Evolutionary conservation across 2,329 filamentous ascomycete genomes (phyloP).

Genomic region (Xylariaceae sp.): DNA sequence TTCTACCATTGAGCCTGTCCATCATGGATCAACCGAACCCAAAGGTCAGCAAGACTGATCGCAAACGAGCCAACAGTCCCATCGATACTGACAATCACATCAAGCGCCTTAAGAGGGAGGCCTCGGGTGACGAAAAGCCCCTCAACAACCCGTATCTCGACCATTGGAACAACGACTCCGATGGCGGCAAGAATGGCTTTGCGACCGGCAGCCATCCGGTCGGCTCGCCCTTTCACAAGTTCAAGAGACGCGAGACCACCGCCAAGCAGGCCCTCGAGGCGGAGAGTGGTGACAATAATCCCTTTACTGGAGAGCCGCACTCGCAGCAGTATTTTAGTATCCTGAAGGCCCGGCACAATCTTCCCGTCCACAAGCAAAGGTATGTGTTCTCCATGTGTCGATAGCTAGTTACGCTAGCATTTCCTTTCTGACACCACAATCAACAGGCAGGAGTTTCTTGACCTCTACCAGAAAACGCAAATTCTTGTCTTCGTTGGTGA

Average conservation of each 20-base stretch:
- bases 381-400: constrained; percentile 25
- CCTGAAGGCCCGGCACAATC: constrained; percentile 72
- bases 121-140: constrained; percentile 23
- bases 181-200: constrained; percentile 32
- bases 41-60: constrained; percentile 16
- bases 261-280: constrained; percentile 66
- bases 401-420: neutral
- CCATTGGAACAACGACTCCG: constrained; percentile 66
- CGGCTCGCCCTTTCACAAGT: constrained; percentile 53
- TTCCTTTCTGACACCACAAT: constrained; percentile 5
- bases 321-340: constrained; percentile 88
- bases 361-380: constrained; percentile 91
- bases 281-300: constrained; percentile 78
- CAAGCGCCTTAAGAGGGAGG: constrained; percentile 26
- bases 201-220: constrained; percentile 23
- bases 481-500: constrained; percentile 98
- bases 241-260: constrained; percentile 78
- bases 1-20: neutral
- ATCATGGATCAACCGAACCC: constrained; percentile 15
- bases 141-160: constrained; percentile 82
- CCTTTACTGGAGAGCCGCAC: constrained; percentile 75
- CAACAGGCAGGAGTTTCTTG: constrained; percentile 78
- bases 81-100: constrained; percentile 13
- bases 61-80: constrained; percentile 24
- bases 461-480: constrained; percentile 88